Evolutionary conservation across 2,329 filamentous ascomycete species (phyloP), one percentile per base, ranked within the genome.

Genomic region (Beauveria sp.): DNA sequence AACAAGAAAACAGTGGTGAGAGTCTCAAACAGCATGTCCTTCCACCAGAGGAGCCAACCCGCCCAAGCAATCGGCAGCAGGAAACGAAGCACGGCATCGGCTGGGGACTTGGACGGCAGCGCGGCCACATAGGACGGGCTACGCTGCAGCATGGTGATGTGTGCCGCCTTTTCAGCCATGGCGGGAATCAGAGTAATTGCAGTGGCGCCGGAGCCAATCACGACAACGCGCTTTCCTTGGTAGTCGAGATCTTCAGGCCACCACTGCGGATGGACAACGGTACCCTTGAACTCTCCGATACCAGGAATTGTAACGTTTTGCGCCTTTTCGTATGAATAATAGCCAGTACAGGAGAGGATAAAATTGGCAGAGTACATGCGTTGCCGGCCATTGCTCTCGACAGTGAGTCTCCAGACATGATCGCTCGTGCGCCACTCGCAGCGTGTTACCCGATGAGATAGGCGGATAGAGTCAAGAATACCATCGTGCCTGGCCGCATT

Each of bases 241-340:
- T 88, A 88, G 68, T 90, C 83, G 44, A 87, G 75, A 61, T 87
- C 77, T 61, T 85, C 76, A 0, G 87, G 87, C 87, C 88, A 90
- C 76, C 87, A 90, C 66, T 90, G 87, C 0, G 87, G 86, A 65
- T 90, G 87, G 18, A 88, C 74, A n/a, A 84, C 75, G 48, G 77
- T 71, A 50, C 87, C 87, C 62, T 79, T 80, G 75, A 91, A 91
- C 24, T 78, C 76, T 1, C 85, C 77, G 41, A 91, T 76, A 12
- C 47, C 47, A 8, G 47, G 47, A 3, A 50, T 50, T 8, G 16
- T 20, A 18, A 24, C 24, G 5, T 12, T 12, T 12, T 28, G 26
- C 5, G 47, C 22, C 47, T 26, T 30, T 6, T 30, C 4, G 24
- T 50, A 30, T 3, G 24, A 18, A 20, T 30, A 50, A 24, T 50